These are phyloP conservation scores for Polyporus arcularius DNA, from an alignment of 768 basidiomycete genomes.

Conservation along the genomic window DNA sequence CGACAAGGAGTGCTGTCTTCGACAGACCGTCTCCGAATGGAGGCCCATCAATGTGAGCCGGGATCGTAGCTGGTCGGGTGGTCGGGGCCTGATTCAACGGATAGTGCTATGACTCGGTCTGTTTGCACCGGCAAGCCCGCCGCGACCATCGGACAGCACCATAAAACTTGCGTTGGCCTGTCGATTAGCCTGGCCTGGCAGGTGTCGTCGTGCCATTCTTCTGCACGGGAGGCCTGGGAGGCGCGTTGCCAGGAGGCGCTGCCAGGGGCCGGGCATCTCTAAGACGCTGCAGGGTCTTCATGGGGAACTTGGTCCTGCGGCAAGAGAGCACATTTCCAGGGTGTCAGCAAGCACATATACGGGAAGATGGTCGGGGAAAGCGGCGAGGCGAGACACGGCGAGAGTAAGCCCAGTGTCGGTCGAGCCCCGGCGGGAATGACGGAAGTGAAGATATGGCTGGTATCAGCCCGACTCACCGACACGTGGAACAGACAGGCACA, in stretches of 20 bases:
- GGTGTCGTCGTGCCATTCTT: constrained; percentile 13
- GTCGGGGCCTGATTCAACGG: too few species aligned
- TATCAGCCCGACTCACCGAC: constrained; percentile 59
- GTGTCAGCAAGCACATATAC: constrained; percentile 1
- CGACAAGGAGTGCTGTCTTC: too few species aligned
- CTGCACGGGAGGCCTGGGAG: constrained; percentile 3
- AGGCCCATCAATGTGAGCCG: too few species aligned
- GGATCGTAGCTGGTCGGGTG: too few species aligned
- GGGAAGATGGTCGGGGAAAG: not conserved
- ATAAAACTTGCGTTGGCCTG: not conserved
- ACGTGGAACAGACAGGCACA: constrained; percentile 91
- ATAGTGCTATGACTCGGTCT: too few species aligned
- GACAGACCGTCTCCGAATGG: too few species aligned
- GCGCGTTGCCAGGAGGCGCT: not conserved
- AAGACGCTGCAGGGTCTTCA: constrained; percentile 85
- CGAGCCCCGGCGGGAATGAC: not conserved
- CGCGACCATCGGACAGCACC: not conserved
- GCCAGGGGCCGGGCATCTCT: constrained; percentile 49
- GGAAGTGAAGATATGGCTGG: not conserved
- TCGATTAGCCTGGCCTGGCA: constrained; percentile 10
- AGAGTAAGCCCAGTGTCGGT: not conserved
- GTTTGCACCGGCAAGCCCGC: too few species aligned
- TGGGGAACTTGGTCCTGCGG: constrained; percentile 88
- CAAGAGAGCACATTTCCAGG: not conserved
- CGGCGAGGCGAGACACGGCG: constrained; percentile 12